Percentiles rank a stretch among this genome's conserved stretches.
These are phyloP conservation scores for Exophiala bonariae DNA, from an alignment of 2,329 filamentous ascomycete genomes.

Conservation along the genomic window DNA sequence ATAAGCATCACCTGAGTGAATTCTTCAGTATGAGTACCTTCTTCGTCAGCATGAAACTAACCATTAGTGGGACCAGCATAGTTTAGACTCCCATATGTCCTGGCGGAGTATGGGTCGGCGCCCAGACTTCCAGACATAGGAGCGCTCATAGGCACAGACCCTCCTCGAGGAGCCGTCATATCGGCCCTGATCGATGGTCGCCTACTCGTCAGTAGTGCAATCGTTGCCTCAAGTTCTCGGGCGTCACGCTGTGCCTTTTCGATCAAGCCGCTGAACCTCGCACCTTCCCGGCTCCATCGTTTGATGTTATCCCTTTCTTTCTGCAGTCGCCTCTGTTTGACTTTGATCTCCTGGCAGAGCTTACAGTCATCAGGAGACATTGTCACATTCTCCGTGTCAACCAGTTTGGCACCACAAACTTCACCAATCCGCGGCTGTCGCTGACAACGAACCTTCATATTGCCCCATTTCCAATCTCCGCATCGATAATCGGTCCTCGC, in stretches of 20 bases:
- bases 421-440: conserved; percentile 29
- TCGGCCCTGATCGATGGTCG: conserved; percentile 12
- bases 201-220: conserved; percentile 17
- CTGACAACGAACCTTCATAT: conserved; percentile 28
- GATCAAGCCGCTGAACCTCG: conserved; percentile 23
- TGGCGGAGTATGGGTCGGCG: neutral
- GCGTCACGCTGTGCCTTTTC: conserved; percentile 21
- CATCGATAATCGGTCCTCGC: conserved; percentile 22
- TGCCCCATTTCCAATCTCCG: conserved; percentile 31
- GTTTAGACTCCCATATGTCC: neutral
- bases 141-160: neutral
- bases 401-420: conserved; percentile 24
- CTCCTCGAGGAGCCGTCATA: neutral
- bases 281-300: conserved; percentile 24
- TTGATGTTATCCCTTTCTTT: conserved; percentile 23
- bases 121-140: neutral
- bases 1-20: too few relatives aligned
- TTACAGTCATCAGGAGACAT: conserved; percentile 21
- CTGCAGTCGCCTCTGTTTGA: conserved; percentile 22
- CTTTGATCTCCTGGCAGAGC: conserved; percentile 25
- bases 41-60: neutral
- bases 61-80: neutral
- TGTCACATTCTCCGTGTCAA: conserved; percentile 17
- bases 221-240: conserved; percentile 15
- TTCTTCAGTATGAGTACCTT: too few relatives aligned